Conservation (phyloP, 352 stramenopile genomes). For the Peronosclerospora sorghi region DNA sequence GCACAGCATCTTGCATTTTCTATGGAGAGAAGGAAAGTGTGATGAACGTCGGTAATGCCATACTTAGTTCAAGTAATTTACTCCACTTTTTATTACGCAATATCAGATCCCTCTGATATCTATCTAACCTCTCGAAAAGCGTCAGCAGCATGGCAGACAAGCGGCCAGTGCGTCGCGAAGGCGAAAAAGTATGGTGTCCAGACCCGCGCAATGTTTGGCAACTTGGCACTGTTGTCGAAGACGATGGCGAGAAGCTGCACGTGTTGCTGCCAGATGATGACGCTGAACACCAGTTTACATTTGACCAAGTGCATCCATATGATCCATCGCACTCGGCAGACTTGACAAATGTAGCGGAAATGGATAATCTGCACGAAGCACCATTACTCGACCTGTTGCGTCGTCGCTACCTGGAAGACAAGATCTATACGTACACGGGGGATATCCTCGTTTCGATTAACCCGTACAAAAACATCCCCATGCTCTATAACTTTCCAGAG, state of each 20-base stretch:
- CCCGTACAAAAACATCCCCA: slow-evolving; percentile 91
- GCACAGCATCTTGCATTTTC: slow-evolving; percentile 9
- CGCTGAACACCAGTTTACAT: slow-evolving; percentile 66
- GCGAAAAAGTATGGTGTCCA: slow-evolving; percentile 82
- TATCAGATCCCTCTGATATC: too few species aligned
- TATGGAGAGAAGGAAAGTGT: background rate
- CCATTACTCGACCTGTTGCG: slow-evolving; percentile 84
- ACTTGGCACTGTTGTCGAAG: slow-evolving; percentile 75
- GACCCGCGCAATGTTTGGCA: slow-evolving; percentile 82
- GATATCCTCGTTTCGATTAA: slow-evolving; percentile 96
- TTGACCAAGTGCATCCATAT: slow-evolving; percentile 83
- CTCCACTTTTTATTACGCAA: background rate
- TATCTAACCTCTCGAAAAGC: too few species aligned
- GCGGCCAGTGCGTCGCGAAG: slow-evolving; percentile 53
- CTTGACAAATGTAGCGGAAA: slow-evolving; percentile 86
- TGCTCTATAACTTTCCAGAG: slow-evolving; percentile 87
- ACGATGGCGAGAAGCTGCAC: slow-evolving; percentile 78
- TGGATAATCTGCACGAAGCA: slow-evolving; percentile 89
- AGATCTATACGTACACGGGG: slow-evolving; percentile 93
- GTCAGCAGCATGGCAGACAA: slow-evolving; percentile 9
- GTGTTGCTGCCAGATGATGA: slow-evolving; percentile 72
- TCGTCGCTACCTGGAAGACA: slow-evolving; percentile 80
- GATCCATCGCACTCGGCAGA: slow-evolving; percentile 85
- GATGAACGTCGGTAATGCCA: background rate
- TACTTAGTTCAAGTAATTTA: slow-evolving; percentile 3